Base-by-base conservation (phyloP, 2,329 filamentous ascomycete species). In the Didymosphaeria variabile region DNA sequence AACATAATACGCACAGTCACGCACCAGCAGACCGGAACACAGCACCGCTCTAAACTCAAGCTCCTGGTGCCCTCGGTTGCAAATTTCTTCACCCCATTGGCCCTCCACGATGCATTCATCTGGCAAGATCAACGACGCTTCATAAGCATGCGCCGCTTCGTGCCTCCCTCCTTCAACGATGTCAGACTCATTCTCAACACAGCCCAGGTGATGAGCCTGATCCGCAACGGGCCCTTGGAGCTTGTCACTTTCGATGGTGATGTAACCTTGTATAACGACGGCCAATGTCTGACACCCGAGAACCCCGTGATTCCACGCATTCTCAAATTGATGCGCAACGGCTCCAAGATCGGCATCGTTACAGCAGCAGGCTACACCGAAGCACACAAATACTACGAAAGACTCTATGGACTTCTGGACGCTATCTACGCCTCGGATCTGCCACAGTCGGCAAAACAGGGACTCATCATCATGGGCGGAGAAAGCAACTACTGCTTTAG, bases 201-300 rank as follows among this genome's bases (percentile, higher is more conserved):
- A 42, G 94, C 95, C 19, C 95, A 99, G 79, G 85, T 94, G 62
- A 93, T 97, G 89, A 93, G 92, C 42, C 87, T 98, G n/a, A 90
- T 93, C 17, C 88, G 87, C 26, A 82, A 84, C 47, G 90, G 91
- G 23, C 86, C 88, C 5, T 85, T 97, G 9, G 89, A 95, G 69
- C 86, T 99, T 4, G 90, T 97, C 57, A 99, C 95, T 0, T 99
- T 99, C 76, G 95, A 99, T 78, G 95, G 95, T 79, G 95, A 99
- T 79, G 93, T 99, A 54, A 99, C 95, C 1, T 85, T 99, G 23
- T 99, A 99, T 77, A 82, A 84, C 50, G 83, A 99, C 73, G 95
- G 95, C 13, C 86, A 93, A 70, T 92, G 88, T 65, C 84, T 99
- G 9, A 88, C 90, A 57, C 83, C 89, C 0, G 84, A 87, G 17